Percentiles rank a stretch among this genome's conserved stretches.
Evolutionary conservation across 306 rosid species (phyloP).

Genomic region (Acacia confusa): DNA sequence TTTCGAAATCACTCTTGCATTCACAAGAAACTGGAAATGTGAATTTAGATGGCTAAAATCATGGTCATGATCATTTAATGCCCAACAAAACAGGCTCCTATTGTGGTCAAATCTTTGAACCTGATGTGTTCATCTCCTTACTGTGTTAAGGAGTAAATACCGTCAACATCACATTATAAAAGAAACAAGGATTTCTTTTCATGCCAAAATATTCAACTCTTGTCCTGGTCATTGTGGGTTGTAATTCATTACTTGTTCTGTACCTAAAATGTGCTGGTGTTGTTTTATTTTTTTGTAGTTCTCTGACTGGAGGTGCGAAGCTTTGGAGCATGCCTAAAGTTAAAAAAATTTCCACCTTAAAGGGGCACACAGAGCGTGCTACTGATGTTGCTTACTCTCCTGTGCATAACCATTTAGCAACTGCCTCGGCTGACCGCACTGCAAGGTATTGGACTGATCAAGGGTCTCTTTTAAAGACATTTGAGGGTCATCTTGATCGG

Average conservation of each 20-base stretch:
- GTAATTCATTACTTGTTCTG: neutral
- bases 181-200: neutral
- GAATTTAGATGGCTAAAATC: neutral
- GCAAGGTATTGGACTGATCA: constrained; percentile 86
- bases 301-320: constrained; percentile 77
- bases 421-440: constrained; percentile 93
- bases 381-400: constrained; percentile 89
- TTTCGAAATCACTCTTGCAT: neutral
- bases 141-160: neutral
- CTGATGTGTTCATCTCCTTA: neutral
- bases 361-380: constrained; percentile 87
- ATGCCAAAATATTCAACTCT: neutral
- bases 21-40: neutral
- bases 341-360: constrained; percentile 56
- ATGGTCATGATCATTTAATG: neutral
- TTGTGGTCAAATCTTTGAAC: neutral
- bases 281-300: constrained; percentile 50
- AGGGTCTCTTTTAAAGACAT: constrained; percentile 71
- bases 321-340: constrained; percentile 94
- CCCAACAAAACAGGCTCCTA: neutral
- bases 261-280: neutral
- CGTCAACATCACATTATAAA: neutral
- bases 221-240: neutral
- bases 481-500: constrained; percentile 91
- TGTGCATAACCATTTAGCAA: constrained; percentile 63